Evolutionary conservation across 306 rosid genomes (phyloP).

Genomic region (Corylus avellana): DNA sequence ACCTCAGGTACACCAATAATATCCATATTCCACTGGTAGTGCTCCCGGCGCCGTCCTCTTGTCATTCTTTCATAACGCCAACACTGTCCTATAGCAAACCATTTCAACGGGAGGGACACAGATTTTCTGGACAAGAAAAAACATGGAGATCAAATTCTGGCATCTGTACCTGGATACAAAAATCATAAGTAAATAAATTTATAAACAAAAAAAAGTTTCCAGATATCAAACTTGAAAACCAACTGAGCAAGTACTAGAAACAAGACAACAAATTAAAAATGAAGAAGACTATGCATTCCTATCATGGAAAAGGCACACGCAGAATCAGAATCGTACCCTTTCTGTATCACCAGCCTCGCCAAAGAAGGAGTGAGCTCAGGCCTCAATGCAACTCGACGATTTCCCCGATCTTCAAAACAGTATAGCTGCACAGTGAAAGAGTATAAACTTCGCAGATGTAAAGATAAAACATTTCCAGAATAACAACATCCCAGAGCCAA

Average conservation of each 20-base stretch:
- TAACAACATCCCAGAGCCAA: conserved; percentile 9
- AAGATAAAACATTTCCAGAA: not conserved
- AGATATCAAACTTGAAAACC: conserved; percentile 4
- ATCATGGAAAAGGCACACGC: not conserved
- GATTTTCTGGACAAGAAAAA: conserved; percentile 75
- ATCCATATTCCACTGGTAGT: conserved; percentile 99
- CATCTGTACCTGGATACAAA: conserved; percentile 44
- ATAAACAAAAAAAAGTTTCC: conserved; percentile 18
- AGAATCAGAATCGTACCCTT: conserved; percentile 65
- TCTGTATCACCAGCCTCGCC: conserved; percentile 95
- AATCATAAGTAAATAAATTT: conserved; percentile 26
- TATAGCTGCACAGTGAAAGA: conserved; percentile 67
- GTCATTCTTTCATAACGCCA: conserved; percentile 99
- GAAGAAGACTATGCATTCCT: not conserved
- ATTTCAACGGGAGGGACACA: conserved; percentile 80
- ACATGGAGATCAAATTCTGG: conserved; percentile 41
- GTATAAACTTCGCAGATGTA: conserved; percentile 6
- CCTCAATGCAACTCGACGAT: conserved; percentile 93
- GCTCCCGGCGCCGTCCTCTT: conserved; percentile 95
- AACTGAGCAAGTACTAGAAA: conserved; percentile 25
- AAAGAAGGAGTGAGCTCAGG: conserved; percentile 97
- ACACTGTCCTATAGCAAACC: conserved; percentile 98
- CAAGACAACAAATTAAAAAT: conserved; percentile 9
- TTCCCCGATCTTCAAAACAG: conserved; percentile 96
- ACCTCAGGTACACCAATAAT: conserved; percentile 89